These are phyloP conservation scores for Urostyla sp. DNA, from an alignment of 73 alveolate genomes.

Conservation along the genomic window DNA sequence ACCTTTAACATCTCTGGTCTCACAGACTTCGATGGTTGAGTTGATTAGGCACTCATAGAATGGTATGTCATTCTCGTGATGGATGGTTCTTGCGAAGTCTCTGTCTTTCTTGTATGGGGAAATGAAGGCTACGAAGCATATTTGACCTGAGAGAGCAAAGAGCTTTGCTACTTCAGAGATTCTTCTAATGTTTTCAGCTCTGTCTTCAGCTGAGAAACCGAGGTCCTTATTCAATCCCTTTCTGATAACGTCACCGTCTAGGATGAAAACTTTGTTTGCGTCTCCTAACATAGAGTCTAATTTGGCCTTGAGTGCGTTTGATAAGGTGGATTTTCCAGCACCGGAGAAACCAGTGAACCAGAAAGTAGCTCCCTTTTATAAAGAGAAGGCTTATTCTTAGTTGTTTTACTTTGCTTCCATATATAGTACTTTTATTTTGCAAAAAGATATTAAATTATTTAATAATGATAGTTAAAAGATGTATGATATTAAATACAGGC, in stretches of 20 bases:
- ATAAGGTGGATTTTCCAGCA: conserved; percentile 67
- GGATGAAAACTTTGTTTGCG: conserved; percentile 39
- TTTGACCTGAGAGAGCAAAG: conserved; percentile 75
- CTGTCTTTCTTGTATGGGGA: conserved; percentile 85
- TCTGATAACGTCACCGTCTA: conserved; percentile 85
- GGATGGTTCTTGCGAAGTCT: conserved; percentile 71
- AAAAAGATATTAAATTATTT: too few species aligned
- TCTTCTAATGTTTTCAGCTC: conserved; percentile 85
- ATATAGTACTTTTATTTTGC: too few species aligned
- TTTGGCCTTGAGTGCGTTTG: conserved; percentile 29
- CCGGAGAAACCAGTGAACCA: conserved; percentile 73
- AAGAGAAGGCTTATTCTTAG: too few species aligned
- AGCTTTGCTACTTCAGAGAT: conserved; percentile 84
- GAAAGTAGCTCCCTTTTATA: conserved; percentile 51
- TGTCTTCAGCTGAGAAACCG: conserved; percentile 80
- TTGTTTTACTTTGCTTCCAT: too few species aligned
- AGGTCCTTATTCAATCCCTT: conserved; percentile 82
- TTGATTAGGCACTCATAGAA: conserved; percentile 80
- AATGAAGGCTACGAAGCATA: conserved; percentile 78
- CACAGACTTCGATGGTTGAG: conserved; percentile 77
- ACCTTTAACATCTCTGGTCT: conserved; percentile 81
- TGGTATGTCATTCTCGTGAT: conserved; percentile 60
- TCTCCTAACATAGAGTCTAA: conserved; percentile 50
- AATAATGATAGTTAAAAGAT: too few species aligned
- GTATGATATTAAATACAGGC: too few species aligned